Conservation (phyloP, 148 eudicot species). For the Arctostaphylos glauca region DNA sequence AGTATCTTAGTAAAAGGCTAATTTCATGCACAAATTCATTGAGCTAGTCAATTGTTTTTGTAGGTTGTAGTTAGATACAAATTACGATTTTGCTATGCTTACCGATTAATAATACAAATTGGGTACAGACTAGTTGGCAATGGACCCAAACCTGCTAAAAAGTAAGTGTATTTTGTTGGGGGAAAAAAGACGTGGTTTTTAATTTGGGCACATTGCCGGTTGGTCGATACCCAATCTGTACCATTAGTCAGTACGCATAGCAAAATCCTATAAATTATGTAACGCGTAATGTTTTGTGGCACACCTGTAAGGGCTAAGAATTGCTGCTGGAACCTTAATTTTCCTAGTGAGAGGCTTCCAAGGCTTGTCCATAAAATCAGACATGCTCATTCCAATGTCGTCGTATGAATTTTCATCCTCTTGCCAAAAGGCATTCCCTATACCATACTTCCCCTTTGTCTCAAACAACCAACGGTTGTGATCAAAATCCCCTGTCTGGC, state of each 20-base stretch:
- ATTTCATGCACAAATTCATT: background rate
- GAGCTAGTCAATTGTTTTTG: no score
- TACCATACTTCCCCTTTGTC: slow-evolving; percentile 83
- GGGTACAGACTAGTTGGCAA: no score
- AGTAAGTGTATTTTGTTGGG: no score
- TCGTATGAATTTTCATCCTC: slow-evolving; percentile 53
- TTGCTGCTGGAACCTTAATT: slow-evolving; percentile 43
- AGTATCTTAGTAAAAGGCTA: background rate
- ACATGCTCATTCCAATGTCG: slow-evolving; percentile 55
- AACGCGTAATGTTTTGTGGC: background rate
- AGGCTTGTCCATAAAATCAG: slow-evolving; percentile 86
- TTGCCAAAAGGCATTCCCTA: slow-evolving; percentile 84
- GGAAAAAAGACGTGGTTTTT: no score
- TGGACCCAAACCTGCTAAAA: no score
- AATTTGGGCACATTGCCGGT: no score
- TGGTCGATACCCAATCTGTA: no score
- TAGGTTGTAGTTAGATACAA: no score
- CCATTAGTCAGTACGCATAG: no score
- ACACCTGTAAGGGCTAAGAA: slow-evolving; percentile 93
- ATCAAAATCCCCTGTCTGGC: slow-evolving; percentile 81
- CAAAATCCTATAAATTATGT: no score
- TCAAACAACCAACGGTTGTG: slow-evolving; percentile 91
- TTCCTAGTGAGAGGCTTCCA: slow-evolving; percentile 97
- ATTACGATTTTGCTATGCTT: no score
- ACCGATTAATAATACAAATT: no score